phyloP scores from a whole-genome alignment of 495 filamentous ascomycete species.

The Annulohypoxylon nitens region DNA sequence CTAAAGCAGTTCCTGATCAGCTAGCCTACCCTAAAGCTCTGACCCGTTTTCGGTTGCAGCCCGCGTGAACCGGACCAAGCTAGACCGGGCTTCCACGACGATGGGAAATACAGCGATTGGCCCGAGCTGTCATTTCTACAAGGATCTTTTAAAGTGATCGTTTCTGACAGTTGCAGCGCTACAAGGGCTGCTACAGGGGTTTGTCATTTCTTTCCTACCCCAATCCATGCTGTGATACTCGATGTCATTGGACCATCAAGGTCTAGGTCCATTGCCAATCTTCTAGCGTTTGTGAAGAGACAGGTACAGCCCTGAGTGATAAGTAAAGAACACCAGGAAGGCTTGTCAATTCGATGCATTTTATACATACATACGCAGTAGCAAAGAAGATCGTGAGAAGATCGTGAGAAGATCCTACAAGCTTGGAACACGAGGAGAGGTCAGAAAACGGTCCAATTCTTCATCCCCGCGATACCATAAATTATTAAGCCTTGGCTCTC shows the following conservation, averaged over 20 bases:
- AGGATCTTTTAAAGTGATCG: slow-evolving; percentile 32
- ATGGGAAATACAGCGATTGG: slow-evolving; percentile 40
- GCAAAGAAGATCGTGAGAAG: too few species aligned
- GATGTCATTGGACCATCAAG: slow-evolving; percentile 33
- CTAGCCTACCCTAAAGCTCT: slow-evolving; percentile 21
- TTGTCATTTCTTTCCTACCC: slow-evolving; percentile 23
- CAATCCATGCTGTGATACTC: slow-evolving; percentile 33
- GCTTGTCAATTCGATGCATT: background rate
- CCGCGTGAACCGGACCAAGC: slow-evolving; percentile 41
- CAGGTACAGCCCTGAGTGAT: slow-evolving; percentile 2
- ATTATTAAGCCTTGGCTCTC: background rate
- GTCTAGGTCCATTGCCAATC: slow-evolving; percentile 16
- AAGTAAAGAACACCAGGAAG: slow-evolving; percentile 9
- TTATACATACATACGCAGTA: too few species aligned
- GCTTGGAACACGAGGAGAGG: background rate
- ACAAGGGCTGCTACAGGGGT: background rate
- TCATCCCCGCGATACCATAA: slow-evolving; percentile 15
- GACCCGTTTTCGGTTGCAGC: slow-evolving; percentile 33
- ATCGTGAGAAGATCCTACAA: slow-evolving; percentile 8
- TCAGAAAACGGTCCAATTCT: background rate
- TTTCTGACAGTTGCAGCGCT: slow-evolving; percentile 45
- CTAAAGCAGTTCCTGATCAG: slow-evolving; percentile 6
- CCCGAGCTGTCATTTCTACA: slow-evolving; percentile 18
- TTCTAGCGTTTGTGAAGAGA: slow-evolving; percentile 11
- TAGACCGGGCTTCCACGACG: slow-evolving; percentile 33